Evolutionary conservation across 805 yeast species (phyloP).

Genomic region (Kurtzmaniella fragi): DNA sequence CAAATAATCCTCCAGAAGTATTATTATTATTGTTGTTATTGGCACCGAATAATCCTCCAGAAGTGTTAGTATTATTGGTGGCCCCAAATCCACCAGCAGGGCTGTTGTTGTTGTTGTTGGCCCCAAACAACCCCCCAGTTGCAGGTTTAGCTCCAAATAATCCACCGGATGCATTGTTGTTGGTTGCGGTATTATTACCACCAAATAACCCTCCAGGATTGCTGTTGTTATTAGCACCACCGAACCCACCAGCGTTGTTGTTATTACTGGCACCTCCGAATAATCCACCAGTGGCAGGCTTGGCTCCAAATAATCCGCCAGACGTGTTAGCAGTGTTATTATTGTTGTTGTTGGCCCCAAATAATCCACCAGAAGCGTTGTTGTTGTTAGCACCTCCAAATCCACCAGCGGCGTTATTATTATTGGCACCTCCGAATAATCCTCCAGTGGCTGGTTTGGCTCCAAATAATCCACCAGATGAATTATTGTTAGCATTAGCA

Average conservation of each 20-base stretch:
- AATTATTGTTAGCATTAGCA: constrained; percentile 8
- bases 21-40: constrained; percentile 9
- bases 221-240: constrained; percentile 12
- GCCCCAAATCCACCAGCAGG: constrained; percentile 15
- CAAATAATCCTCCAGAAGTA: constrained; percentile 17
- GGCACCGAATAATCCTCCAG: constrained; percentile 28
- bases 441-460: constrained; percentile 27
- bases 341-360: constrained; percentile 10
- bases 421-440: constrained; percentile 37
- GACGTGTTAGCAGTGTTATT: constrained; percentile 26
- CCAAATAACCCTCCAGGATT: constrained; percentile 12
- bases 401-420: constrained; percentile 15
- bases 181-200: constrained; percentile 17
- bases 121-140: constrained; percentile 14
- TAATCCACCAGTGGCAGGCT: constrained; percentile 14
- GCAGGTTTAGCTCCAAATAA: constrained; percentile 26
- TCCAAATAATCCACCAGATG: constrained; percentile 4
- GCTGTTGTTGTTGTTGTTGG: constrained; percentile 12
- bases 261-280: constrained; percentile 12
- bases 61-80: constrained; percentile 12
- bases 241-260: constrained; percentile 12
- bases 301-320: constrained; percentile 40
- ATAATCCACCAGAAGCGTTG: constrained; percentile 12
- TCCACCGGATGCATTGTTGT: constrained; percentile 11
- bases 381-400: constrained; percentile 13